Conservation (phyloP, 306 rosid species). For the Vigna mungo region DNA sequence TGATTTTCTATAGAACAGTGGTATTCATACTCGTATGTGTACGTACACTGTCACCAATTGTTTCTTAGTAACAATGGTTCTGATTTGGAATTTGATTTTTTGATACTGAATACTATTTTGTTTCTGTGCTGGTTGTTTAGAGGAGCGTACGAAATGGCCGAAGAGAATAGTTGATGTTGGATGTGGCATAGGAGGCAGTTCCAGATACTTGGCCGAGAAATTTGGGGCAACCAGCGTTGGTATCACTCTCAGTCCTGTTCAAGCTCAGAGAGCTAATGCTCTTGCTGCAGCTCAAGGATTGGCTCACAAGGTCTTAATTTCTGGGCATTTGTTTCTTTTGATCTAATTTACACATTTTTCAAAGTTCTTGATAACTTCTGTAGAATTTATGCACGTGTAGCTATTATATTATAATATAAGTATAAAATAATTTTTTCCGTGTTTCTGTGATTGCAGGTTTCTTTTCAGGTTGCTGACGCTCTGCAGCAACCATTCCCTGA, state of each 20-base stretch:
- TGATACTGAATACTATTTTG: background rate
- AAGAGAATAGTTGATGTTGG: slow-evolving; percentile 81
- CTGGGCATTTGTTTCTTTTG: background rate
- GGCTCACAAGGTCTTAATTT: slow-evolving; percentile 51
- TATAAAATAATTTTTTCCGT: background rate
- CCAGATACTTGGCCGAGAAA: slow-evolving; percentile 74
- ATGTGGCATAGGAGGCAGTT: slow-evolving; percentile 97
- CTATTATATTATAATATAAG: background rate
- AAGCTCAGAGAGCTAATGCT: slow-evolving; percentile 84
- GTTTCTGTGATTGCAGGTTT: slow-evolving; percentile 57
- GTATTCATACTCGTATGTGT: too few species aligned
- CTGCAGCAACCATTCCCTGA: slow-evolving; percentile 82
- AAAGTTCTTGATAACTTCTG: background rate
- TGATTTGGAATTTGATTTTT: background rate
- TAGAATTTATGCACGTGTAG: background rate
- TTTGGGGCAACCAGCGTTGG: slow-evolving; percentile 72
- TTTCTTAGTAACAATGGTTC: background rate
- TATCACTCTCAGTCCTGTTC: slow-evolving; percentile 88
- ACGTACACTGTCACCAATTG: background rate
- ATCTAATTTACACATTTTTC: background rate
- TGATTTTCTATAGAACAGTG: too few species aligned
- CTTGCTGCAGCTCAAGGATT: slow-evolving; percentile 76
- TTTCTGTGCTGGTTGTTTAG: background rate
- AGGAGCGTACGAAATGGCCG: slow-evolving; percentile 45
- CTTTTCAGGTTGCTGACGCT: slow-evolving; percentile 89